Percentiles rank a stretch among this genome's conserved stretches.
phyloP scores from a whole-genome alignment of 192 early-diverging fungal genomes.

The Martensiomyces pterosporus region DNA sequence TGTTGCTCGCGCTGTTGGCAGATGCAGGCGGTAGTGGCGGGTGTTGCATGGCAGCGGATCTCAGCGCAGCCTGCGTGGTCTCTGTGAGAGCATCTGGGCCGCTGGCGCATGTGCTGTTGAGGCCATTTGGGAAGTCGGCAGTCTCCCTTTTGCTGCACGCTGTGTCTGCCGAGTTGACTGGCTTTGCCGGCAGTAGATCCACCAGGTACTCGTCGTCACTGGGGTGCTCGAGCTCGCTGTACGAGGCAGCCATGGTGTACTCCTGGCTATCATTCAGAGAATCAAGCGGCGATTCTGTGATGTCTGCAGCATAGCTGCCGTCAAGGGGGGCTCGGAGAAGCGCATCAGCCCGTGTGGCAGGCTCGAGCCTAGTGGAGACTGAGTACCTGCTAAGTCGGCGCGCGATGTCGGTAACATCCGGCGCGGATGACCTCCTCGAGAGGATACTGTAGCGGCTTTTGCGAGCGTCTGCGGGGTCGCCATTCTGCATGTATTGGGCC shows the following conservation, averaged over 20 bases:
- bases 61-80: too few species aligned
- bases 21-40: too few species aligned
- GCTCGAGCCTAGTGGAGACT: too few species aligned
- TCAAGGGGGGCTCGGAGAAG: background rate
- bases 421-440: constrained; percentile 43
- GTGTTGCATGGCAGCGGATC: too few species aligned
- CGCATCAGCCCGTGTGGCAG: too few species aligned
- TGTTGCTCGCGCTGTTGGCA: too few species aligned
- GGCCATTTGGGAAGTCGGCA: too few species aligned
- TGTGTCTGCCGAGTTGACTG: background rate
- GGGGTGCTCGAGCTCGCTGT: background rate
- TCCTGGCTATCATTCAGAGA: background rate
- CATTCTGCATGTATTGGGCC: constrained; percentile 3
- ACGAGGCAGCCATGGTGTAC: background rate
- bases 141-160: too few species aligned
- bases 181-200: background rate
- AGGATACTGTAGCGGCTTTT: constrained; percentile 38
- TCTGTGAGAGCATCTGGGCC: too few species aligned
- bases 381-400: constrained; percentile 20
- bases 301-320: background rate
- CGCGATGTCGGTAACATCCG: constrained; percentile 26
- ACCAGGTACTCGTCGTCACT: background rate
- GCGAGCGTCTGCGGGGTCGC: constrained; percentile 10
- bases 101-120: too few species aligned
- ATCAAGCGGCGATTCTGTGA: background rate